Percentiles rank a stretch among this genome's conserved stretches.
phyloP scores from a whole-genome alignment of 345 rosid species.

The Pugionium cornutum region DNA sequence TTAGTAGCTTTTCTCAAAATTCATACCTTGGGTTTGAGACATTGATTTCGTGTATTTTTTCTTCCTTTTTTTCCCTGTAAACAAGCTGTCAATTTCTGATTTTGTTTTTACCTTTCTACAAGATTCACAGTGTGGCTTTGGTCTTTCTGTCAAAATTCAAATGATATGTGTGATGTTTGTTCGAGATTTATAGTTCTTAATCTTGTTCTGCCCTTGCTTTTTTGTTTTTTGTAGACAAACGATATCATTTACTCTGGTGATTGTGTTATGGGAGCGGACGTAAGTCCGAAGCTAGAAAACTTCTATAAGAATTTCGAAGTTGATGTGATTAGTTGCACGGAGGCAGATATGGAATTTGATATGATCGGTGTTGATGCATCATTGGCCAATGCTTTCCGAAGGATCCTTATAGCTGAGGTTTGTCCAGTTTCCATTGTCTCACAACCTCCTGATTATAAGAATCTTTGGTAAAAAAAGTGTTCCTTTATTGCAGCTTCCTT shows the following conservation, averaged over 20 bases:
- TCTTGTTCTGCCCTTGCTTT: slow-evolving; percentile 10
- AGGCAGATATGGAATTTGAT: slow-evolving; percentile 78
- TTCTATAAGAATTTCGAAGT: slow-evolving; percentile 64
- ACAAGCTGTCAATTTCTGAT: neutral
- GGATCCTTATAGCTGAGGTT: slow-evolving; percentile 92
- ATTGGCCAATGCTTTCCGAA: slow-evolving; percentile 85
- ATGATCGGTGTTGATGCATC: slow-evolving; percentile 88
- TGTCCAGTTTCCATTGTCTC: slow-evolving; percentile 1
- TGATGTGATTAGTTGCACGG: slow-evolving; percentile 56
- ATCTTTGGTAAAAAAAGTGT: neutral
- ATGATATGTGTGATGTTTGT: neutral
- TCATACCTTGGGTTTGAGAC: neutral
- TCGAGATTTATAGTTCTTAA: slow-evolving; percentile 9
- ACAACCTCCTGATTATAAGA: neutral
- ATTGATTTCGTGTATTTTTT: neutral
- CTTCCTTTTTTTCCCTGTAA: neutral
- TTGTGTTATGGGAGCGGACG: slow-evolving; percentile 61
- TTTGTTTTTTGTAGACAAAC: slow-evolving; percentile 60
- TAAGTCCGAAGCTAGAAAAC: slow-evolving; percentile 47
- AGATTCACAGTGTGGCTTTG: neutral
- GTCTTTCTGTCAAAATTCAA: neutral
- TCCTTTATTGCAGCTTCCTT: slow-evolving; percentile 60
- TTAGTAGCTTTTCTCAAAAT: slow-evolving; percentile 7
- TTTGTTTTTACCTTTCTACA: slow-evolving; percentile 7
- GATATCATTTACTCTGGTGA: slow-evolving; percentile 59